A percentile compares a stretch with the other conserved stretches of the same genome.
Evolutionary conservation across 2,329 filamentous ascomycete species (phyloP).

Genomic region (Aschersonia sp.): DNA sequence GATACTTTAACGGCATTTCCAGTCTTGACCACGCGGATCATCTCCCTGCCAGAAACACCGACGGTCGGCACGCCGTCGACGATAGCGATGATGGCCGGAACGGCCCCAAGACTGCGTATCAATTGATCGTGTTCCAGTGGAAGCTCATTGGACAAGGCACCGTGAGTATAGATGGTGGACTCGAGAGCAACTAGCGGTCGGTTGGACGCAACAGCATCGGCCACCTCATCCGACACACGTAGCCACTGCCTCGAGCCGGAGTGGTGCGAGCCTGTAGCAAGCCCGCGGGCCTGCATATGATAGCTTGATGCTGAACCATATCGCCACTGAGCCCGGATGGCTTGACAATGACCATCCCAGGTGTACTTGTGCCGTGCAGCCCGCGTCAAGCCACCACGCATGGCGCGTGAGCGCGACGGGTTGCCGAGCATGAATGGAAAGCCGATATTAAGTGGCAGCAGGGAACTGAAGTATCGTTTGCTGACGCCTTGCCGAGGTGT

Average conservation of each 20-base stretch:
- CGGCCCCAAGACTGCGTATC: conserved; percentile 64
- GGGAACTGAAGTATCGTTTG: no score
- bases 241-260: conserved; percentile 29
- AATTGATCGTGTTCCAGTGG: conserved; percentile 73
- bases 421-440: no score
- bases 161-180: conserved; percentile 95
- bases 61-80: conserved; percentile 72
- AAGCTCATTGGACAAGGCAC: conserved; percentile 58
- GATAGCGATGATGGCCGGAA: conserved; percentile 85
- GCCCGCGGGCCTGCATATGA: neutral
- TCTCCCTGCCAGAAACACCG: conserved; percentile 58
- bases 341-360: no score
- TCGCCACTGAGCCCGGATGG: neutral
- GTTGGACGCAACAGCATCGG: conserved; percentile 56
- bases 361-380: no score
- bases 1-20: conserved; percentile 71
- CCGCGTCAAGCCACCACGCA: no score
- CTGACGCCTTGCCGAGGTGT: no score
- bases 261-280: conserved; percentile 13
- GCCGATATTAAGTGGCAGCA: no score
- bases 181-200: conserved; percentile 86
- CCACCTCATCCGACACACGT: conserved; percentile 68
- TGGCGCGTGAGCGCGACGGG: no score
- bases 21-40: conserved; percentile 54
- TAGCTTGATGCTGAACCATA: neutral